These are phyloP conservation scores for Globisporangium paddicum DNA, from an alignment of 352 stramenopile species.

Conservation along the genomic window DNA sequence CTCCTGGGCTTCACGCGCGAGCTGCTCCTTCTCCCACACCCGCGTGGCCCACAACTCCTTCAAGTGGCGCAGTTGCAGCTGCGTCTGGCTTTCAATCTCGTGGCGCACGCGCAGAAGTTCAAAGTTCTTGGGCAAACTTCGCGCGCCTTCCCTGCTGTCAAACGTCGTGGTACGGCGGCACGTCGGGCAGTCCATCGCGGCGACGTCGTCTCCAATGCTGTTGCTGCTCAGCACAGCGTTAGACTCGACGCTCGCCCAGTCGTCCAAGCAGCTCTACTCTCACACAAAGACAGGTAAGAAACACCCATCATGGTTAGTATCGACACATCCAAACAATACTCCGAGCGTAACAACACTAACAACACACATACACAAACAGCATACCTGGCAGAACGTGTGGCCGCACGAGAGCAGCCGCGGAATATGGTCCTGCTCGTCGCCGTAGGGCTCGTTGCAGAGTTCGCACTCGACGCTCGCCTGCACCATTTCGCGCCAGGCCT, in stretches of 20 bases:
- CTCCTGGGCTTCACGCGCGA: slow-evolving; percentile 65
- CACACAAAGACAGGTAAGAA: no score
- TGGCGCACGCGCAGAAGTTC: slow-evolving; percentile 80
- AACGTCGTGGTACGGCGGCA: slow-evolving; percentile 57
- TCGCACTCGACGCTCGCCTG: slow-evolving; percentile 82
- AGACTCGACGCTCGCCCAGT: slow-evolving; percentile 41
- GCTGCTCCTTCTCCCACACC: slow-evolving; percentile 67
- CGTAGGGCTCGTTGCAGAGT: slow-evolving; percentile 81
- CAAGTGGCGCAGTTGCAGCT: slow-evolving; percentile 43
- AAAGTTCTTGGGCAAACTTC: slow-evolving; percentile 80
- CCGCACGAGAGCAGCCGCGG: slow-evolving; percentile 69
- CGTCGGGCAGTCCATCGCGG: slow-evolving; percentile 64
- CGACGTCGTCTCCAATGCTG: slow-evolving; percentile 16
- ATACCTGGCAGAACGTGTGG: slow-evolving; percentile 83
- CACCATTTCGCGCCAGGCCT: slow-evolving; percentile 69
- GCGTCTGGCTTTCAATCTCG: slow-evolving; percentile 72
- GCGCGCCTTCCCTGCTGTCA: slow-evolving; percentile 30
- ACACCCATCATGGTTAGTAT: no score
- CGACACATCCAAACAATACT: no score
- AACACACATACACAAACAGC: neutral
- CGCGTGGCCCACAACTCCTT: slow-evolving; percentile 54
- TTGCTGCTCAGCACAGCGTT: slow-evolving; percentile 15
- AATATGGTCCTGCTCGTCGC: slow-evolving; percentile 57
- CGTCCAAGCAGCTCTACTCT: slow-evolving; percentile 64
- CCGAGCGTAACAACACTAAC: neutral